Base-by-base conservation (phyloP, 2,329 filamentous ascomycete species). In the Mariannaea sp. region DNA sequence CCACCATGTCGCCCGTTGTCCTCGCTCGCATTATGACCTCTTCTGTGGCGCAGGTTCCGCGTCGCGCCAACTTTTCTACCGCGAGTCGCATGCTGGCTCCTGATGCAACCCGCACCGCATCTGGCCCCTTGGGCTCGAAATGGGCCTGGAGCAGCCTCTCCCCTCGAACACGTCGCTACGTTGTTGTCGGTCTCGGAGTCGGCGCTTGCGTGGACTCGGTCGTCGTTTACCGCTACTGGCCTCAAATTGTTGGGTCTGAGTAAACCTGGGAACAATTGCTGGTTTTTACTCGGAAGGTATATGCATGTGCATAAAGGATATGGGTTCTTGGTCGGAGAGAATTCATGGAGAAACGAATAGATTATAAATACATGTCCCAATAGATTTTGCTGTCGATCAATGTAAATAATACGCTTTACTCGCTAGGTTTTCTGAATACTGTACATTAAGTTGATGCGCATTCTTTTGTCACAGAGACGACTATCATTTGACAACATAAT, bases 101-200 rank as follows among this genome's bases (percentile, higher is more conserved):
- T 2, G 52, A 48, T 38, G 43, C 42, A 22, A 10, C 20, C 12
- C 33, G 29, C 1, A 13, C 50, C 20, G 19, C 22, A 24, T 24
- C 22, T 24, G 5, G 50, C 4, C 16, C 42, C 6, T 14, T 32
- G 19, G 20, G 32, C 22, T 22, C 53, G 27, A 55, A 35, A 24
- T 62, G 60, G 57, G 57, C 51, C 19, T 71, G 68, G 68, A 68
- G 54, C 46, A 68, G 56, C 13, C 59, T 70, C 3, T 65, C 65
- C 14, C 61, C 64, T 4, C 60, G 57, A 47, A 62, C 65, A 14
- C 65, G 66, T 7, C 64, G 60, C 39, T 65, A 69, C 26, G 54
- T 61, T 29, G 45, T 60, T 16, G 56, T 60, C 29, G 62, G 66
- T 7, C 17, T 62, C 5, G 53, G 46, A 6, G 44, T 56, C 7